Percentiles rank a stretch among this genome's conserved stretches.
phyloP scores from a whole-genome alignment of 148 eudicot genomes.

The Hydrangea macrophylla region DNA sequence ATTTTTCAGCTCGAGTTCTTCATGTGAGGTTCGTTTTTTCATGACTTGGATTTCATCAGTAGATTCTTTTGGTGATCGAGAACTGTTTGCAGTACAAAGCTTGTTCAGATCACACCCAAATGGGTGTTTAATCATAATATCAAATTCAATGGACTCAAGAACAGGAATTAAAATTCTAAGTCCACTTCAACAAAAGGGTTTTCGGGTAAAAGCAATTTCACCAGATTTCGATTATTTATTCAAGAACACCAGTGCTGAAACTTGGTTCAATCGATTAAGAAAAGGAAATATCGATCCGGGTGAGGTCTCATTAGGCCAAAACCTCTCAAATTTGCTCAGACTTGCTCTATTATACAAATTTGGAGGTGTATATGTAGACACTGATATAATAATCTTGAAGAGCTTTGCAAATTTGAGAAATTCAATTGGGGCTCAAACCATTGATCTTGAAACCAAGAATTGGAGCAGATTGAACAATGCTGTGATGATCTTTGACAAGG shows the following conservation, averaged over 20 bases:
- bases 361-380: conserved; percentile 67
- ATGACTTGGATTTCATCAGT: too few species aligned
- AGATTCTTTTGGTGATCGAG: conserved; percentile 45
- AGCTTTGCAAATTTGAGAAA: too few species aligned
- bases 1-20: conserved; percentile 38
- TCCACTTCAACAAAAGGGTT: conserved; percentile 40
- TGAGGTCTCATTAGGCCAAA: conserved; percentile 54
- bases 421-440: too few species aligned
- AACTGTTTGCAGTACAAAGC: conserved; percentile 42
- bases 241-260: conserved; percentile 43
- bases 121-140: conserved; percentile 57
- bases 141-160: too few species aligned
- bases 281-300: conserved; percentile 49
- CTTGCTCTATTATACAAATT: too few species aligned
- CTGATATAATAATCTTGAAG: conserved; percentile 56
- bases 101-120: conserved; percentile 54
- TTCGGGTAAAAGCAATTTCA: conserved; percentile 40
- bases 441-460: too few species aligned
- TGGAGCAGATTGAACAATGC: too few species aligned
- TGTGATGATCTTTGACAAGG: too few species aligned
- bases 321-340: too few species aligned
- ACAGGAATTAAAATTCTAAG: conserved; percentile 33
- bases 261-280: conserved; percentile 38
- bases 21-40: conserved; percentile 46
- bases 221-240: too few species aligned